Evolutionary conservation across 371 early-diverging fungal genomes (phyloP).

Genomic region (Homolaphlyctis polyrhiza): DNA sequence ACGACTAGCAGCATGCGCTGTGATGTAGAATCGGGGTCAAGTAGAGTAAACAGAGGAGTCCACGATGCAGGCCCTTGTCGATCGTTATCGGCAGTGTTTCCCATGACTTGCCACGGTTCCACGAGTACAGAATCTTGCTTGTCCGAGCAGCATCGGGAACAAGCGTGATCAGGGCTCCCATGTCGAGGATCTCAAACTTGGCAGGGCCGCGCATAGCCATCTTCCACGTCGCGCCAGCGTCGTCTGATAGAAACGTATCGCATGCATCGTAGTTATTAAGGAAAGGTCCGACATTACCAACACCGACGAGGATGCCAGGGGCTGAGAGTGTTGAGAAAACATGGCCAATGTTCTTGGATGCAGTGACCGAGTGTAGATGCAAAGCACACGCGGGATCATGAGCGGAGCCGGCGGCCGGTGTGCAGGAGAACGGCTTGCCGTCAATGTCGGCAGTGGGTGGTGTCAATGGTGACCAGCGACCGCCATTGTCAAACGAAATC

Average conservation of each 20-base stretch:
- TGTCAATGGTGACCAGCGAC: slow-evolving; percentile 61
- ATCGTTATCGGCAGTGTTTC: background rate
- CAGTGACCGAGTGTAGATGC: slow-evolving; percentile 83
- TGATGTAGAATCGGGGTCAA: slow-evolving; percentile 32
- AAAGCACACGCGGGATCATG: slow-evolving; percentile 57
- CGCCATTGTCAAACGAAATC: slow-evolving; percentile 88
- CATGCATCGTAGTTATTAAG: slow-evolving; percentile 66
- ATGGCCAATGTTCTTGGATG: slow-evolving; percentile 48
- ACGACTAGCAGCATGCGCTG: slow-evolving; percentile 24
- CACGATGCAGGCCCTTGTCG: slow-evolving; percentile 18
- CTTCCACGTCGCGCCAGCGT: slow-evolving; percentile 44
- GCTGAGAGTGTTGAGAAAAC: slow-evolving; percentile 69
- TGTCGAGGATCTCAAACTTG: slow-evolving; percentile 43
- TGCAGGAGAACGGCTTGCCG: slow-evolving; percentile 45
- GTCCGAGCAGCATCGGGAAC: slow-evolving; percentile 34
- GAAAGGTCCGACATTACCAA: slow-evolving; percentile 78
- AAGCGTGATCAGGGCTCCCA: slow-evolving; percentile 42
- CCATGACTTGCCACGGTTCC: slow-evolving; percentile 32
- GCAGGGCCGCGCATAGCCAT: slow-evolving; percentile 38
- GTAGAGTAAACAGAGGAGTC: slow-evolving; percentile 23
- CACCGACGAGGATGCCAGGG: slow-evolving; percentile 84
- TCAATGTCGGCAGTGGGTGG: slow-evolving; percentile 47
- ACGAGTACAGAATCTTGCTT: slow-evolving; percentile 24
- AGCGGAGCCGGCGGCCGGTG: slow-evolving; percentile 11
- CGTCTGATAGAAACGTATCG: slow-evolving; percentile 48